These are phyloP conservation scores for Mucor lusitanicus DNA, from an alignment of 371 early-diverging fungal genomes.

Conservation along the genomic window DNA sequence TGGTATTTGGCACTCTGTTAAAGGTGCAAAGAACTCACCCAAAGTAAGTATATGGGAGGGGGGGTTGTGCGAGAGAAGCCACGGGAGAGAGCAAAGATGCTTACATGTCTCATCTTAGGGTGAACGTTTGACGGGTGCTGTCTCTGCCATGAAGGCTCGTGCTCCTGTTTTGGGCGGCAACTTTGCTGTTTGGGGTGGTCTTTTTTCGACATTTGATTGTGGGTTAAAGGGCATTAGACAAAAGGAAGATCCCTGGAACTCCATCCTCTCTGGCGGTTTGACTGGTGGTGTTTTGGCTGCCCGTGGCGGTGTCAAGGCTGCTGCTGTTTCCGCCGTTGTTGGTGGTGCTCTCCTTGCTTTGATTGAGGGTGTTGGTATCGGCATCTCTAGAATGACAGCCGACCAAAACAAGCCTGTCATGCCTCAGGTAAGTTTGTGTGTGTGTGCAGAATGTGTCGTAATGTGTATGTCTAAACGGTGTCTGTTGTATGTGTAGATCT, in stretches of 20 bases:
- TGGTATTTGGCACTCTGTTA: conserved; percentile 94
- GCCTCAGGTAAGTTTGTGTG: conserved; percentile 49
- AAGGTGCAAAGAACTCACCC: conserved; percentile 97
- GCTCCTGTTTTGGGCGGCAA: conserved; percentile 96
- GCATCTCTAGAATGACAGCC: conserved; percentile 62
- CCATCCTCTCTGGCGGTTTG: conserved; percentile 88
- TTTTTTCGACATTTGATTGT: conserved; percentile 96
- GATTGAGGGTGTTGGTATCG: conserved; percentile 93
- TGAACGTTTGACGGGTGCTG: conserved; percentile 85
- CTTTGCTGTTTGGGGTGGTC: conserved; percentile 98
- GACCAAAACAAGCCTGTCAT: conserved; percentile 62
- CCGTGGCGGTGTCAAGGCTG: conserved; percentile 87
- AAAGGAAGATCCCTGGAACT: conserved; percentile 97
- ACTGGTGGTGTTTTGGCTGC: conserved; percentile 95
- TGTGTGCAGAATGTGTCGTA: too few species aligned
- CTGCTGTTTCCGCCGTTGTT: conserved; percentile 82
- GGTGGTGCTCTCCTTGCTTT: conserved; percentile 92
- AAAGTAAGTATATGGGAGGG: conserved; percentile 51
- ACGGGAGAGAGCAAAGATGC: neutral
- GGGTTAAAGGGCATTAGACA: conserved; percentile 86
- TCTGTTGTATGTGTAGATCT: neutral
- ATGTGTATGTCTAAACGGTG: too few species aligned
- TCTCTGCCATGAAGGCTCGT: conserved; percentile 90
- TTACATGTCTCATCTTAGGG: conserved; percentile 57
- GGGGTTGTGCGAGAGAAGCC: neutral